Evolutionary conservation across 2,329 filamentous ascomycete species (phyloP).

Genomic region (Botrytis porri): DNA sequence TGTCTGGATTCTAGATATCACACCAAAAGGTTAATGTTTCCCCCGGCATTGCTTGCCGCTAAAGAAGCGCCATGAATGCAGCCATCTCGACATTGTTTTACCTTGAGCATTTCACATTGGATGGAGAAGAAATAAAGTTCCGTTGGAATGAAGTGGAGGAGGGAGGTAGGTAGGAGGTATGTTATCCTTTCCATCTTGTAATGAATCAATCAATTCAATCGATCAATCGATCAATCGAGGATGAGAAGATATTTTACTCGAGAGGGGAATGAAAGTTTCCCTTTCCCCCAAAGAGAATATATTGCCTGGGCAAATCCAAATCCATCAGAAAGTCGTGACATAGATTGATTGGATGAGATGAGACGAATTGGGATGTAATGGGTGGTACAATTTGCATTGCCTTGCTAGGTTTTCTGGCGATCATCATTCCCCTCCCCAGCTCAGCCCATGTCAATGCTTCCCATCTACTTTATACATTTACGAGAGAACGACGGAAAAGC

Average conservation of each 20-base stretch:
- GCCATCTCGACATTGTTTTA: slow-evolving; percentile 11
- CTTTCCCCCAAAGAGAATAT: not conserved
- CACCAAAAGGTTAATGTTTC: not conserved
- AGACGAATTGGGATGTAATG: not conserved
- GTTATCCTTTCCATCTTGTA: not conserved
- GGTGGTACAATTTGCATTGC: not conserved
- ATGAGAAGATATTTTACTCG: not conserved
- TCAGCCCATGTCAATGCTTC: slow-evolving; percentile 15
- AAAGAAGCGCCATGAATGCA: slow-evolving; percentile 19
- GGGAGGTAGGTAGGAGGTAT: too few relatives aligned
- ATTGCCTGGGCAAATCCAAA: not conserved
- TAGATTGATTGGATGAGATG: slow-evolving; percentile 1
- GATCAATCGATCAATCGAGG: too few relatives aligned
- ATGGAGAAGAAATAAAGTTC: not conserved
- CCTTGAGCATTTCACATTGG: not conserved
- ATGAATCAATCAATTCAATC: not conserved
- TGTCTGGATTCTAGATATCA: not conserved
- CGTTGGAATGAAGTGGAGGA: not conserved
- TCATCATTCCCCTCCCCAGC: not conserved
- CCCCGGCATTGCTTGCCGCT: slow-evolving; percentile 14
- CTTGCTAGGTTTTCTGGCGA: slow-evolving; percentile 4
- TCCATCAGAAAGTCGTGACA: not conserved
- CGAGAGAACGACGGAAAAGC: not conserved
- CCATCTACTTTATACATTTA: not conserved
- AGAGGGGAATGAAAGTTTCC: not conserved